phyloP scores from a whole-genome alignment of 768 basidiomycete species.

The Lentinus tigrinus region DNA sequence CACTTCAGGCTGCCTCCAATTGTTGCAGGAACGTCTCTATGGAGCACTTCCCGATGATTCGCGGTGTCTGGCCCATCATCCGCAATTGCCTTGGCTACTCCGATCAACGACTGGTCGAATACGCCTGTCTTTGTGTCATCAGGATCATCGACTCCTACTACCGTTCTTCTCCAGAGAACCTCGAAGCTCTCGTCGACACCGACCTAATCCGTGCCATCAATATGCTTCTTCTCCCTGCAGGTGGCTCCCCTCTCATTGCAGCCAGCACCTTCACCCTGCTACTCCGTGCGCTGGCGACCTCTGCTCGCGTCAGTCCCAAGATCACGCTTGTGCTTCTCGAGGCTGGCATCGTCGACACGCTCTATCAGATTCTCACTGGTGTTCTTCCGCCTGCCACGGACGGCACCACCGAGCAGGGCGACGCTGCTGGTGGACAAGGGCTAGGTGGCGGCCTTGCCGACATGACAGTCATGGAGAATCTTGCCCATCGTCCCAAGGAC shows the following conservation, averaged over 20 bases:
- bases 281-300: conserved; percentile 83
- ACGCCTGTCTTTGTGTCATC: conserved; percentile 91
- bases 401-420: conserved; percentile 59
- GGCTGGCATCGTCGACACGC: conserved; percentile 87
- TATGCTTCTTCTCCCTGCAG: conserved; percentile 79
- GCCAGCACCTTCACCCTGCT: conserved; percentile 86
- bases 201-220: conserved; percentile 83
- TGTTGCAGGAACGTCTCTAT: conserved; percentile 91
- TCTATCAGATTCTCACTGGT: conserved; percentile 95
- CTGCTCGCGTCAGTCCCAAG: conserved; percentile 84
- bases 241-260: conserved; percentile 82
- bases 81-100: conserved; percentile 89
- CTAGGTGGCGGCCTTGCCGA: conserved; percentile 88
- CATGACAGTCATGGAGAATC: conserved; percentile 97
- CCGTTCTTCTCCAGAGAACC: conserved; percentile 78
- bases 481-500: conserved; percentile 95
- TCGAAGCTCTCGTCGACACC: conserved; percentile 82
- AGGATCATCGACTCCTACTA: conserved; percentile 91
- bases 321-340: conserved; percentile 86
- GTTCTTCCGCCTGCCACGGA: conserved; percentile 73
- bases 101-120: conserved; percentile 97
- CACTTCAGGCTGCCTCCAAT: conserved; percentile 93
- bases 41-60: conserved; percentile 88
- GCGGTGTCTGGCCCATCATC: conserved; percentile 88
- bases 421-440: conserved; percentile 65